Conservation (phyloP, 1,284 basidiomycete genomes). For the Coriolopsis trogii region DNA sequence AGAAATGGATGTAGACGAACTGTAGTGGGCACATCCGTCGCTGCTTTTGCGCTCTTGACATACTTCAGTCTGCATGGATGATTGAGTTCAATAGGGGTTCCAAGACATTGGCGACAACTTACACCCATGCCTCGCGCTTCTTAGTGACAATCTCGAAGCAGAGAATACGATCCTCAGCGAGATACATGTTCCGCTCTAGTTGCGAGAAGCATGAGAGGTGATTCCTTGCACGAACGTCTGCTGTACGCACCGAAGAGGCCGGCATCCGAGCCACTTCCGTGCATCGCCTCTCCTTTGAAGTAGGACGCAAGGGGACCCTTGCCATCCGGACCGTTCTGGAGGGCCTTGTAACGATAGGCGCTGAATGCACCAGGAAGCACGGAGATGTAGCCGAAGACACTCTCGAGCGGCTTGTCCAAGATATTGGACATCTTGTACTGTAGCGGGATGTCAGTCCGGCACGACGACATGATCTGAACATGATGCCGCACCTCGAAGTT, state of each 20-base stretch:
- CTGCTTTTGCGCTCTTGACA: slow-evolving; percentile 89
- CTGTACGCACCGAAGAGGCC: slow-evolving; percentile 64
- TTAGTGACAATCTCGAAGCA: slow-evolving; percentile 99
- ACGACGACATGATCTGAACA: background rate
- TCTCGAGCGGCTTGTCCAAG: slow-evolving; percentile 91
- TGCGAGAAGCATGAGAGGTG: slow-evolving; percentile 19
- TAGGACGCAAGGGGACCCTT: slow-evolving; percentile 89
- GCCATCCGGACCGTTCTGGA: slow-evolving; percentile 81
- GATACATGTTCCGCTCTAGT: slow-evolving; percentile 84
- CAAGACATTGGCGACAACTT: slow-evolving; percentile 36
- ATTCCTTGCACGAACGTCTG: slow-evolving; percentile 9
- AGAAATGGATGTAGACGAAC: slow-evolving; percentile 38
- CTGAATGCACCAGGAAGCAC: slow-evolving; percentile 92
- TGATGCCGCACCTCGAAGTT: slow-evolving; percentile 77
- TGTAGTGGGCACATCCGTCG: slow-evolving; percentile 85
- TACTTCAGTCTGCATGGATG: slow-evolving; percentile 72
- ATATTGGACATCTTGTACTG: slow-evolving; percentile 93
- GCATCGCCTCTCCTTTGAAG: slow-evolving; percentile 92
- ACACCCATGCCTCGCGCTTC: slow-evolving; percentile 82
- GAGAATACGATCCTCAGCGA: slow-evolving; percentile 92
- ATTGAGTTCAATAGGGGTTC: slow-evolving; percentile 4
- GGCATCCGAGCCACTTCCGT: slow-evolving; percentile 60
- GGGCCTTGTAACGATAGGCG: slow-evolving; percentile 87
- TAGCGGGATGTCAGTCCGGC: background rate
- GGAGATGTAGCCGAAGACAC: slow-evolving; percentile 90